These are phyloP conservation scores for Botrytis tulipae DNA, from an alignment of 2,329 filamentous ascomycete species.

Conservation along the genomic window DNA sequence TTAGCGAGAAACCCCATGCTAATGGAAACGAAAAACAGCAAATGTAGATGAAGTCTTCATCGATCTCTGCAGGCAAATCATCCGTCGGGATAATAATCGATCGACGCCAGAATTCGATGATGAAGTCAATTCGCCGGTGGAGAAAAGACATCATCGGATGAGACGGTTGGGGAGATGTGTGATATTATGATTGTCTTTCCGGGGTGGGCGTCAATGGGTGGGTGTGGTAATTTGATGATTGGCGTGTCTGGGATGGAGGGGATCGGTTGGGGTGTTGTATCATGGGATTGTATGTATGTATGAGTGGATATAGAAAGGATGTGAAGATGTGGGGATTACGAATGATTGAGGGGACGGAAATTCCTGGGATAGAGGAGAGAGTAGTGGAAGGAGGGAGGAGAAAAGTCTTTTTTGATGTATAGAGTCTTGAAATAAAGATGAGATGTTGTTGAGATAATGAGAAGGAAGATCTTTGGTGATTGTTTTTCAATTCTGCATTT, in stretches of 20 bases:
- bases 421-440: neutral
- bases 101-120: constrained; percentile 19
- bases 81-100: constrained; percentile 51
- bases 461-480: neutral
- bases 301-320: neutral
- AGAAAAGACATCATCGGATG: constrained; percentile 17
- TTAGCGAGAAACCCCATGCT: neutral
- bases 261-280: neutral
- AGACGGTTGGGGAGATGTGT: constrained; percentile 18
- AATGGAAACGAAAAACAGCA: constrained; percentile 34
- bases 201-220: neutral
- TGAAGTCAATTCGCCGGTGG: constrained; percentile 14
- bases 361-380: neutral
- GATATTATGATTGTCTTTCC: constrained; percentile 14
- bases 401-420: neutral
- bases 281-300: neutral
- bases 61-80: constrained; percentile 66
- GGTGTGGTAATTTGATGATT: constrained; percentile 8
- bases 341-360: neutral
- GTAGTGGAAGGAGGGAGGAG: neutral
- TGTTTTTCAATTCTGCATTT: neutral
- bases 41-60: constrained; percentile 74
- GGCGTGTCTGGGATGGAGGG: neutral
- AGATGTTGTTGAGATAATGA: neutral
- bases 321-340: neutral